phyloP scores from a whole-genome alignment of 2,329 filamentous ascomycete genomes.

The Ophiostoma sp. region DNA sequence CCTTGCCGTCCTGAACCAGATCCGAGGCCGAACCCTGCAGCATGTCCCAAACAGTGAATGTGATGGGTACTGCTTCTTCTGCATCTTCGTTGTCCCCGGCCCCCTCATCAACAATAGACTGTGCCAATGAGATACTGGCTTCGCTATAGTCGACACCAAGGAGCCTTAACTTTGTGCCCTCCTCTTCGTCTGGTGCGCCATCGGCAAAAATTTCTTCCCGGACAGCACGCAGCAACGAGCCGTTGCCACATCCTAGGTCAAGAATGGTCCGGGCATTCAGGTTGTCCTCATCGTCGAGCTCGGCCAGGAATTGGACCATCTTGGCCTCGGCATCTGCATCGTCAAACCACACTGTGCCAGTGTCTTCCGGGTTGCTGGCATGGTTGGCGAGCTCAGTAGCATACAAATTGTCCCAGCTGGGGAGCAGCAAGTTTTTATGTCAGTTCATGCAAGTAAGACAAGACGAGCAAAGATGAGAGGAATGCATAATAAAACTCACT shows the following conservation, averaged over 20 bases:
- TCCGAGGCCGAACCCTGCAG: slow-evolving; percentile 42
- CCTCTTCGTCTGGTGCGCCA: slow-evolving; percentile 62
- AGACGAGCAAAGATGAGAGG: neutral
- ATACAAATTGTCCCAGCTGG: slow-evolving; percentile 77
- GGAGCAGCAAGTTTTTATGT: neutral
- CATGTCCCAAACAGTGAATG: slow-evolving; percentile 64
- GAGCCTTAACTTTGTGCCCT: slow-evolving; percentile 69
- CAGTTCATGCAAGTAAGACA: neutral
- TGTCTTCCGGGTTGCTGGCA: slow-evolving; percentile 69
- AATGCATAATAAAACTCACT: slow-evolving; percentile 56
- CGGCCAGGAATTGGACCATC: slow-evolving; percentile 67
- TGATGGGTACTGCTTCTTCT: slow-evolving; percentile 33
- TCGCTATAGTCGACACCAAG: slow-evolving; percentile 87
- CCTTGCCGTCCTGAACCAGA: neutral
- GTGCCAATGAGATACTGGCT: slow-evolving; percentile 72
- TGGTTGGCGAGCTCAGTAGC: slow-evolving; percentile 70
- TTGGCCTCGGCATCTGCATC: slow-evolving; percentile 86
- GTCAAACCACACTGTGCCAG: slow-evolving; percentile 94
- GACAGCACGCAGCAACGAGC: slow-evolving; percentile 82
- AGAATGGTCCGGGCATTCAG: slow-evolving; percentile 60
- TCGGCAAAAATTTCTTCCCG: slow-evolving; percentile 48
- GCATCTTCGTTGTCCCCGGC: slow-evolving; percentile 30
- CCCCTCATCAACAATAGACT: slow-evolving; percentile 53
- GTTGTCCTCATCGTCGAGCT: slow-evolving; percentile 32
- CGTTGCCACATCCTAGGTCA: slow-evolving; percentile 93